These are phyloP conservation scores for Cercospora zeae-maydis DNA, from an alignment of 2,329 filamentous ascomycete genomes.

Conservation along the genomic window DNA sequence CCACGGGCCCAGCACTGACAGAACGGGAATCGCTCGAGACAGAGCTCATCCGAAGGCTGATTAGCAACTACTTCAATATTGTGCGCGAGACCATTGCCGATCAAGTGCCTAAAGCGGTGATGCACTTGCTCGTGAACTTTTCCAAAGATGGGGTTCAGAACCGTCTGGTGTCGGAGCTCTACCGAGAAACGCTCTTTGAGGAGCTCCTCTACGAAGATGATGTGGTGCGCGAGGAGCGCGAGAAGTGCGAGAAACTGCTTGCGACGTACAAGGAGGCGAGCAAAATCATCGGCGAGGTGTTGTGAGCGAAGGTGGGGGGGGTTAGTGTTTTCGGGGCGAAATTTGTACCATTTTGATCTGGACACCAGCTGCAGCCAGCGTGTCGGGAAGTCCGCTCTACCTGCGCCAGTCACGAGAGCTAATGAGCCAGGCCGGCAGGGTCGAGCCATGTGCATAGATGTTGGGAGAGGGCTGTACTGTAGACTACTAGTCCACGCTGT, in stretches of 20 bases:
- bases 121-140: slow-evolving; percentile 97
- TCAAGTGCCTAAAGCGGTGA: slow-evolving; percentile 96
- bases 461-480: slow-evolving; percentile 8
- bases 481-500: slow-evolving; percentile 7
- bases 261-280: slow-evolving; percentile 95
- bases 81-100: slow-evolving; percentile 98
- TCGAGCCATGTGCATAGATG: slow-evolving; percentile 9
- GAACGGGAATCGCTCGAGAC: slow-evolving; percentile 97
- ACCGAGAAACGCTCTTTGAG: slow-evolving; percentile 87
- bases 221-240: slow-evolving; percentile 91
- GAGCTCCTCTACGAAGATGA: slow-evolving; percentile 97
- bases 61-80: slow-evolving; percentile 98
- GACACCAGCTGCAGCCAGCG: slow-evolving; percentile 7
- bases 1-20: slow-evolving; percentile 67
- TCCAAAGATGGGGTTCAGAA: slow-evolving; percentile 98
- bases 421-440: slow-evolving; percentile 2
- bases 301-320: slow-evolving; percentile 51
- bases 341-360: slow-evolving; percentile 8
- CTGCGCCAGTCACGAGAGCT: slow-evolving; percentile 4
- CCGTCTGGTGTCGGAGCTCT: slow-evolving; percentile 88
- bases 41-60: slow-evolving; percentile 91
- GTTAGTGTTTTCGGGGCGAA: neutral
- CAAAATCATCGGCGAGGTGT: slow-evolving; percentile 95
- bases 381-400: slow-evolving; percentile 7
- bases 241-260: slow-evolving; percentile 96